These are phyloP conservation scores for Beta macrorhiza DNA, from an alignment of 179 eudicot species.

Conservation along the genomic window DNA sequence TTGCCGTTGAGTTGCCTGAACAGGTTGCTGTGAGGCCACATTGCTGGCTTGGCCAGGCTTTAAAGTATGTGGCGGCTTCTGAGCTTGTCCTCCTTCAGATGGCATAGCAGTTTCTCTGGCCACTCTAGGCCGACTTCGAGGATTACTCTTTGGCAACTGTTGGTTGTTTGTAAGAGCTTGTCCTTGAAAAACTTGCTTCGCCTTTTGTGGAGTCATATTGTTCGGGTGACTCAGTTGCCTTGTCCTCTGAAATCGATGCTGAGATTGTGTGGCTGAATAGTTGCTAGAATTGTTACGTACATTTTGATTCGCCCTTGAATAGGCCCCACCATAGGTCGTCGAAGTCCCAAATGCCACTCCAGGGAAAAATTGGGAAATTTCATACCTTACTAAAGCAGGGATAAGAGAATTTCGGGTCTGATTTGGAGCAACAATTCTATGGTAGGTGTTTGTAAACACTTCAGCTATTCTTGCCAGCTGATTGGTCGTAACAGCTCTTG, in stretches of 20 bases:
- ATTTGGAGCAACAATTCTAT: slow-evolving; percentile 37
- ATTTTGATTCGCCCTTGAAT: slow-evolving; percentile 32
- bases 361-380: slow-evolving; percentile 33
- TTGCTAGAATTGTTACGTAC: slow-evolving; percentile 18
- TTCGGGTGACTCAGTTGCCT: slow-evolving; percentile 27
- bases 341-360: slow-evolving; percentile 32
- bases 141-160: slow-evolving; percentile 16
- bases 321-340: slow-evolving; percentile 17
- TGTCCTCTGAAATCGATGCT: slow-evolving; percentile 30
- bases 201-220: slow-evolving; percentile 13
- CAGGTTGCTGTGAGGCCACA: slow-evolving; percentile 21
- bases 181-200: slow-evolving; percentile 24
- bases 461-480: slow-evolving; percentile 52
- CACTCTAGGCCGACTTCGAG: slow-evolving; percentile 21
- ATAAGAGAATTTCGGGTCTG: slow-evolving; percentile 38
- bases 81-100: slow-evolving; percentile 41
- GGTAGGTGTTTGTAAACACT: slow-evolving; percentile 51
- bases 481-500: slow-evolving; percentile 60
- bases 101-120: slow-evolving; percentile 23
- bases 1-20: slow-evolving; percentile 38
- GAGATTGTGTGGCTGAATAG: slow-evolving; percentile 25
- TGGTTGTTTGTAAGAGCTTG: slow-evolving; percentile 31
- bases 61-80: slow-evolving; percentile 24
- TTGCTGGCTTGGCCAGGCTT: slow-evolving; percentile 21
- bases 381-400: slow-evolving; percentile 46